Evolutionary conservation across 202 grass and related monocot genomes (phyloP).

Genomic region (Dendrocalamus latiflorus): DNA sequence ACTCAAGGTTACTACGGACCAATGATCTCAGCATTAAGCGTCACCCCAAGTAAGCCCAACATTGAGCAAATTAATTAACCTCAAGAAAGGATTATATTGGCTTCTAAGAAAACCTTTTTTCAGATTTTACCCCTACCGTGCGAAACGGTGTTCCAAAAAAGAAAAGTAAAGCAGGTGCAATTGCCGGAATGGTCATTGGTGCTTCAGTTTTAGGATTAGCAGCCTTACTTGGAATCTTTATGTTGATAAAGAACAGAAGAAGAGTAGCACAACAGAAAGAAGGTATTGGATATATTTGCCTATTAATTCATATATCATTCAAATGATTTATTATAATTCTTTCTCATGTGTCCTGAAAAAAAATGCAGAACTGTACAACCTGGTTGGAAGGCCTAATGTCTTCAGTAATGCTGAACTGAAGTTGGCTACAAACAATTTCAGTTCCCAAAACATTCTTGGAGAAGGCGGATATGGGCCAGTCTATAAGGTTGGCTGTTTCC

Average conservation of each 20-base stretch:
- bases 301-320: not conserved
- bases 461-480: no score
- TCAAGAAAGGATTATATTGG: not conserved
- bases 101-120: not conserved
- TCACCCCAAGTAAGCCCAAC: no score
- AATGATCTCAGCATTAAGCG: no score
- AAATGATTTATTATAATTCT: no score
- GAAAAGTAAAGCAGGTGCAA: slow-evolving; percentile 23
- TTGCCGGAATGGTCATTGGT: slow-evolving; percentile 29
- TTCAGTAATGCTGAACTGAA: no score
- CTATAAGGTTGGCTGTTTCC: no score
- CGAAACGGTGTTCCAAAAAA: slow-evolving; percentile 20
- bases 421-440: no score
- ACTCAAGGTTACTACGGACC: no score
- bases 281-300: not conserved
- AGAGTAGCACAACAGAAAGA: slow-evolving; percentile 1
- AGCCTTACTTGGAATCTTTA: slow-evolving; percentile 5
- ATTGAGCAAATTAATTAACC: not conserved
- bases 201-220: slow-evolving; percentile 17
- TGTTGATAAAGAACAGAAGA: slow-evolving; percentile 30
- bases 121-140: slow-evolving; percentile 50
- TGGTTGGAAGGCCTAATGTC: no score
- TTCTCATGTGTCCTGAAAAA: no score
- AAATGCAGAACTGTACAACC: no score
- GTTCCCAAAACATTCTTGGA: no score